Base-by-base conservation (phyloP, 164 flowering plant species). In the Umbellularia californica region DNA sequence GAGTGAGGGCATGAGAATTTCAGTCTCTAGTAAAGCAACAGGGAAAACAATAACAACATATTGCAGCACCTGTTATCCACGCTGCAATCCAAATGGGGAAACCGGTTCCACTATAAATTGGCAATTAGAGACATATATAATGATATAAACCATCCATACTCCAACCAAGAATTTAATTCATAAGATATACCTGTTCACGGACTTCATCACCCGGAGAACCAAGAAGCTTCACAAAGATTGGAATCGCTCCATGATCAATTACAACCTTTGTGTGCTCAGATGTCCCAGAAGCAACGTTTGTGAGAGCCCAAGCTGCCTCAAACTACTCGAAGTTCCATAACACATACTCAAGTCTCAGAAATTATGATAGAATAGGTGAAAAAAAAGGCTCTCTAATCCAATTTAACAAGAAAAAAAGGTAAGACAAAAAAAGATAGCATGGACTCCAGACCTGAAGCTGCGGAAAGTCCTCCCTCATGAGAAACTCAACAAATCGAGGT, bases 261-360 rank as follows among this genome's bases (percentile, higher is more conserved):
- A 93, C 96, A 80, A 87, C 90, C 58, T 83, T 82, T 24, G 95
- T 90, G 72, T 93, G 89, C 72, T 91, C 96, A 10, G 96, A 91
- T 55, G 98, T 90, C 63, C 98, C 96, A 69, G 98, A 91, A 28
- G 98, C 98, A 84, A 93, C 85, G 82, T 93, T 93, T 17, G 96
- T 91, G 81, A 93, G 80, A 70, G 95, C 93, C 98, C 98, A 90
- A 75, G 94, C 94, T 60, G 93, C 97, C 81, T 92, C 97, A 83
- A 90, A 88, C 97, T 91, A 70, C 47, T 41, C 47, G 9, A 41
- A 41, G 11, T 41, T 41, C 11, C 47, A 41, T 7, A 20, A 71
- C 23, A 5, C 33, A 27, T 28, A 28, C 17, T 28, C 10, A 30
- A 35, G 70, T 4, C 22, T n/a, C 30, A 19, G 17, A 20, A 33